Conservation (phyloP, 2,329 filamentous ascomycete genomes). For the Trichoderma sp. region DNA sequence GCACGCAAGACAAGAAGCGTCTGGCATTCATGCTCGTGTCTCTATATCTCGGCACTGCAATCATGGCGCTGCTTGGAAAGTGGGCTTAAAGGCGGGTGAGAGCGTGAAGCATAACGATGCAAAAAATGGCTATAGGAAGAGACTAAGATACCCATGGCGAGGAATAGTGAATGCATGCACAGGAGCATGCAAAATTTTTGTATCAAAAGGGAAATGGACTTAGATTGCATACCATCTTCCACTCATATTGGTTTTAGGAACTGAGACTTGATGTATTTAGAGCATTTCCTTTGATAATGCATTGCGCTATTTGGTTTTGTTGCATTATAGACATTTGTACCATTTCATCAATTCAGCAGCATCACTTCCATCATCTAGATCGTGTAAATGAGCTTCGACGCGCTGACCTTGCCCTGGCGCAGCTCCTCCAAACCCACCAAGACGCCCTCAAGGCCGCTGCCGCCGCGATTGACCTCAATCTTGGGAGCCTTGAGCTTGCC, state of each 20-base stretch:
- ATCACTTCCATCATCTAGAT: background rate
- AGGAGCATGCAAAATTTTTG: background rate
- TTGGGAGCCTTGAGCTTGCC: slow-evolving; percentile 45
- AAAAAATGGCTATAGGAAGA: slow-evolving; percentile 2
- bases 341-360: too few relatives aligned
- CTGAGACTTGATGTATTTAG: background rate
- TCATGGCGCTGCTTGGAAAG: slow-evolving; percentile 80
- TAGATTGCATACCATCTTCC: background rate
- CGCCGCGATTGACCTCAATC: slow-evolving; percentile 33
- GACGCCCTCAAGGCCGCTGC: slow-evolving; percentile 33
- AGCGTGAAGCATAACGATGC: background rate
- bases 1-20: slow-evolving; percentile 57
- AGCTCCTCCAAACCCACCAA: slow-evolving; percentile 40
- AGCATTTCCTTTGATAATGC: background rate
- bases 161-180: background rate
- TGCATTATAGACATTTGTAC: background rate
- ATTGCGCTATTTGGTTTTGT: background rate
- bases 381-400: slow-evolving; percentile 24
- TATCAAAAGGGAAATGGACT: background rate
- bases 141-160: slow-evolving; percentile 13
- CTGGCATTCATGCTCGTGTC: slow-evolving; percentile 64
- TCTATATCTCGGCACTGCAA: slow-evolving; percentile 65
- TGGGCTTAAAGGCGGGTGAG: slow-evolving; percentile 62
- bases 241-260: background rate
- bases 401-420: slow-evolving; percentile 23